A percentile compares a stretch with the other conserved stretches of the same genome.
Evolutionary conservation across 2,329 filamentous ascomycete genomes (phyloP).

Genomic region (Venturiaceae sp.): DNA sequence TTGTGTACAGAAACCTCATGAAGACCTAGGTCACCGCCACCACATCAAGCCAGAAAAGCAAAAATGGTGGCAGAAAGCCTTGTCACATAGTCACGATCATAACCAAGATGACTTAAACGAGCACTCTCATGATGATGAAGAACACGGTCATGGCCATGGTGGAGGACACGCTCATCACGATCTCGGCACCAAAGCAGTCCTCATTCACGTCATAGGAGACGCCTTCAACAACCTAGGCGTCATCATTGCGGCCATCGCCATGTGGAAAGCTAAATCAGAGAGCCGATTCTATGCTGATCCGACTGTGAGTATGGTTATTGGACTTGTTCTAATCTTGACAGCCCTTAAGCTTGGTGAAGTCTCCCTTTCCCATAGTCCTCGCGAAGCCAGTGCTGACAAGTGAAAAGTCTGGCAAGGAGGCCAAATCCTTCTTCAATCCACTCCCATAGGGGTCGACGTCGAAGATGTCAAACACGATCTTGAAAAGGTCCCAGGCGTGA

Average conservation of each 20-base stretch:
- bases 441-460: conserved; percentile 48
- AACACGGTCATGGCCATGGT: not conserved
- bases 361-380: not conserved
- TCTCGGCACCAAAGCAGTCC: conserved; percentile 61
- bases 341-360: conserved; percentile 3
- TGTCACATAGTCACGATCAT: conserved; percentile 2
- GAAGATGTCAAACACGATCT: conserved; percentile 60
- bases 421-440: conserved; percentile 57
- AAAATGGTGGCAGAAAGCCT: not conserved
- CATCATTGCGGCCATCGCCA: conserved; percentile 57
- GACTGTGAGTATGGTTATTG: conserved; percentile 57
- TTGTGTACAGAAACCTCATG: not conserved
- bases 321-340: conserved; percentile 50
- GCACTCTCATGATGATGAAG: not conserved
- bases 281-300: conserved; percentile 63
- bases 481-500: conserved; percentile 57
- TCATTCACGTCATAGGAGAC: conserved; percentile 63
- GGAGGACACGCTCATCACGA: conserved; percentile 31
- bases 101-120: not conserved
- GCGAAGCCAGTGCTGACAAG: not conserved
- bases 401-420: conserved; percentile 29
- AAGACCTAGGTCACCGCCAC: conserved; percentile 3
- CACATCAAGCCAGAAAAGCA: not conserved
- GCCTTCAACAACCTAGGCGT: conserved; percentile 70
- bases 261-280: conserved; percentile 53